Base-by-base conservation (phyloP, 495 filamentous ascomycete species). In the Aspergillus sclerotiicarbonarius region DNA sequence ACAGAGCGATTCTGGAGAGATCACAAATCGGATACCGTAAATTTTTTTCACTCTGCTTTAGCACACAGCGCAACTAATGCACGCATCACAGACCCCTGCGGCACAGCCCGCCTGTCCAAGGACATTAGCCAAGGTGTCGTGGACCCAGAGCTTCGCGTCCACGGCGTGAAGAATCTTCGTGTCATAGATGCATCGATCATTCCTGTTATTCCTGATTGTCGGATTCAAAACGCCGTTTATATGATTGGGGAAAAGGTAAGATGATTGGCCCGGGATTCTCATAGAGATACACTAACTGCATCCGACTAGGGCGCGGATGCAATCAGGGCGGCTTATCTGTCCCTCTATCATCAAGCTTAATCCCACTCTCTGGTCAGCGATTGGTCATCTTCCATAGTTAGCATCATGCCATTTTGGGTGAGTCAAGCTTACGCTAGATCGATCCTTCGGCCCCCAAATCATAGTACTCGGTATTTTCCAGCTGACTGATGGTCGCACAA, bases 1-100 rank as follows among this genome's bases (percentile, higher is more conserved):
- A 80, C 76, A 74, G 73, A 58, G 49, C 71, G 48, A 76, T 83
- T 54, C 67, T 82, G 32, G 80, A 82, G 62, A 67, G 79, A 16
- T 73, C 66, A 19, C 78, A 82, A 66, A 82, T 79, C 13, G 80
- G 75, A 8, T 82, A 78, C 67, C 77, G 58, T 63, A 51, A 37
- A 55, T 20, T 8, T 21, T 21, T 6, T 9, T 46, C 25, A 20
- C 20, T 6, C 7, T 45, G n/a, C 6, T 45, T 8, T 18, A 15
- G 6, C 18, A 21, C 7, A 3, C 8, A 8, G 8, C 4, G 8
- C 53, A 3, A 15, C 8, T 44, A 19, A 25, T 19, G 47, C 21
- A 20, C 30, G 48, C 8, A 51, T 55, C 25, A 25, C 25, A 62
- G 60, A 82, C 64, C 79, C 80, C 13, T 83, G 78, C 55, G 80